These are phyloP conservation scores for Meyerozyma smithsonii DNA, from an alignment of 1,139 yeast genomes.

Conservation along the genomic window DNA sequence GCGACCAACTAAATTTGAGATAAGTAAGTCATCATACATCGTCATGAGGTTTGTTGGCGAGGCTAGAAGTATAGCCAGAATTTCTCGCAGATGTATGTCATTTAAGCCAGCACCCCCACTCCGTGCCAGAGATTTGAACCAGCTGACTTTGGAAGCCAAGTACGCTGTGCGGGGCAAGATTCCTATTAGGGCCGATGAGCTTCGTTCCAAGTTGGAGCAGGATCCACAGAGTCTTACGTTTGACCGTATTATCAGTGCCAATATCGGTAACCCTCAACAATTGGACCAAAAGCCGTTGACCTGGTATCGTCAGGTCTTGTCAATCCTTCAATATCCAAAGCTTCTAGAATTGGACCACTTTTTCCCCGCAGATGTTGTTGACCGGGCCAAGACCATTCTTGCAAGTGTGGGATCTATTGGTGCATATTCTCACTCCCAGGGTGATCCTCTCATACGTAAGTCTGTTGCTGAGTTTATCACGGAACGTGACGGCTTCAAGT, in stretches of 20 bases:
- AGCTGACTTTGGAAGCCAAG: slow-evolving; percentile 73
- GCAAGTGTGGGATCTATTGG: slow-evolving; percentile 76
- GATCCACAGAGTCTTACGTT: slow-evolving; percentile 65
- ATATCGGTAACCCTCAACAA: slow-evolving; percentile 97
- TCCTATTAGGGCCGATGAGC: slow-evolving; percentile 89
- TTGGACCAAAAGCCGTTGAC: slow-evolving; percentile 89
- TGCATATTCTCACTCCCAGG: slow-evolving; percentile 92
- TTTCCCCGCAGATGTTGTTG: slow-evolving; percentile 68
- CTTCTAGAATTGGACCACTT: slow-evolving; percentile 37
- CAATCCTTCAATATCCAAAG: slow-evolving; percentile 80
- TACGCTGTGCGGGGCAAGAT: slow-evolving; percentile 94
- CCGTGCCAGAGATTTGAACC: slow-evolving; percentile 54
- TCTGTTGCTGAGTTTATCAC: slow-evolving; percentile 78
- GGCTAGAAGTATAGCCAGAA: not conserved
- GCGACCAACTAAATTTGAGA: not conserved
- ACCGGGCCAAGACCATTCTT: slow-evolving; percentile 62
- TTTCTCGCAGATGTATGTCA: slow-evolving; percentile 5
- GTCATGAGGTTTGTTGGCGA: not conserved
- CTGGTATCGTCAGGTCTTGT: slow-evolving; percentile 88
- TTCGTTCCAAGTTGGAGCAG: slow-evolving; percentile 48
- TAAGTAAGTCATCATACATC: not conserved
- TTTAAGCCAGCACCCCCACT: slow-evolving; percentile 14
- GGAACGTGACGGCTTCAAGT: slow-evolving; percentile 58
- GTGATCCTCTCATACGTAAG: slow-evolving; percentile 64
- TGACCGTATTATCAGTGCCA: slow-evolving; percentile 73